A percentile compares a stretch with the other conserved stretches of the same genome.
Conservation (phyloP, 1,284 basidiomycete genomes). For the Leccinum pseudoinsigne region DNA sequence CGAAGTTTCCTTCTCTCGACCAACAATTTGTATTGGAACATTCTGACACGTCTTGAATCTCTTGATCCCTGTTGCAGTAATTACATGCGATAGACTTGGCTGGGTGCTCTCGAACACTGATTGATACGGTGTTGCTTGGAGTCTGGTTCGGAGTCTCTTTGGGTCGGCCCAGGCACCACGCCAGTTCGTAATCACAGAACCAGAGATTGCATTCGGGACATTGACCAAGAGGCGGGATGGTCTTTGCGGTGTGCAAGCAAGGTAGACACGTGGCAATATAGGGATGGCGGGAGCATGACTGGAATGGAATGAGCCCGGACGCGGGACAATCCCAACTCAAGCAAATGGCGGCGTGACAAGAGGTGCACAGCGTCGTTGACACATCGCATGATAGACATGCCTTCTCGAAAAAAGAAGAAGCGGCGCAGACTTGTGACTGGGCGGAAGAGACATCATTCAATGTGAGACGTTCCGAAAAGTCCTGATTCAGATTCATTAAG, state of each 20-base stretch:
- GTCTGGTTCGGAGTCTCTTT: neutral
- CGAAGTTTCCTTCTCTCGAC: neutral
- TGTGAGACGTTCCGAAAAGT: neutral
- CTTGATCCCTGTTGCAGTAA: neutral
- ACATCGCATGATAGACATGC: slow-evolving; percentile 19
- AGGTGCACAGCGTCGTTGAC: slow-evolving; percentile 12
- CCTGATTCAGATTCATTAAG: neutral
- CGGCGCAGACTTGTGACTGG: neutral
- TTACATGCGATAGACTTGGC: slow-evolving; percentile 1
- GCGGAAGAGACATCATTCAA: neutral
- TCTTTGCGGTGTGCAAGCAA: slow-evolving; percentile 13
- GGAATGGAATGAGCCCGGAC: slow-evolving; percentile 19
- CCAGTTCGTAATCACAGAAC: slow-evolving; percentile 25
- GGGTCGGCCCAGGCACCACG: slow-evolving; percentile 25
- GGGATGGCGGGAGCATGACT: neutral
- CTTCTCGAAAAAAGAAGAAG: neutral
- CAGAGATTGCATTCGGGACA: slow-evolving; percentile 24
- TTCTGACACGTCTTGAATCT: neutral
- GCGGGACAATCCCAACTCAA: slow-evolving; percentile 19
- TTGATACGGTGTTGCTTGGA: neutral
- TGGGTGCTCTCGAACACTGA: slow-evolving; percentile 19
- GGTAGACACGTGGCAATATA: slow-evolving; percentile 9
- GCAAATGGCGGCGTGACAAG: slow-evolving; percentile 21
- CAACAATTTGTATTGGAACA: neutral
- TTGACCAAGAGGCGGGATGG: slow-evolving; percentile 22